Percentiles rank a stretch among this genome's conserved stretches.
Conservation (phyloP, 202 grass and related monocot genomes). For the Digitaria exilis region DNA sequence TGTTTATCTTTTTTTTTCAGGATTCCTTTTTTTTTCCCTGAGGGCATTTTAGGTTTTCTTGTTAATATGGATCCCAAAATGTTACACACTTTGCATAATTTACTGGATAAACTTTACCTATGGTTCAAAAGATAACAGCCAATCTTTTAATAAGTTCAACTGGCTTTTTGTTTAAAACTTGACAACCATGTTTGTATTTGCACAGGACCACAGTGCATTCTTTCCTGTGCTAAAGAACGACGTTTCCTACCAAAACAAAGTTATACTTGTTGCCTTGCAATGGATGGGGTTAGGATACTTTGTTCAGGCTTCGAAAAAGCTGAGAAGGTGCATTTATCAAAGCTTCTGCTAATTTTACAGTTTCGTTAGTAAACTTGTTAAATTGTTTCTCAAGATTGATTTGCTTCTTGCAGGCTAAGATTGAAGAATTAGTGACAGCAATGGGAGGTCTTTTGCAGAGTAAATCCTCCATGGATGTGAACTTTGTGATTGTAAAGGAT, state of each 20-base stretch:
- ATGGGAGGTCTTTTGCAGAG: constrained; percentile 78
- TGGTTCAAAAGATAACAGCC: background rate
- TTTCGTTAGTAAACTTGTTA: background rate
- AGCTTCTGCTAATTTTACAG: constrained; percentile 24
- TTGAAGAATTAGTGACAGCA: constrained; percentile 73
- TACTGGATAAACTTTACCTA: constrained; percentile 13
- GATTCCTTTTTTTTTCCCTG: background rate
- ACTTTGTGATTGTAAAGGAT: constrained; percentile 94
- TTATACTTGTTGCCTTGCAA: constrained; percentile 97
- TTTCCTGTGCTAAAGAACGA: constrained; percentile 88
- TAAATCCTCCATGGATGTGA: constrained; percentile 63
- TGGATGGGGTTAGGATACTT: constrained; percentile 93
- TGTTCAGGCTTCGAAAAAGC: constrained; percentile 89
- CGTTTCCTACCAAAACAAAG: constrained; percentile 84
- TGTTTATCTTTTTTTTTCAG: constrained; percentile 3
- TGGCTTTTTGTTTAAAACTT: constrained; percentile 27
- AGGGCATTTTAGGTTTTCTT: background rate
- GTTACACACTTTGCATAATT: background rate
- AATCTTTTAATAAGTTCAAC: constrained; percentile 1
- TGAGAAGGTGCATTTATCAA: constrained; percentile 65
- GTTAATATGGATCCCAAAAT: constrained; percentile 22
- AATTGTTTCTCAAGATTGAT: constrained; percentile 30
- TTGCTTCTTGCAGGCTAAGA: constrained; percentile 67
- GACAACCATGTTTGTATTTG: constrained; percentile 25
- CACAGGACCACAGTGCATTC: constrained; percentile 85